A percentile compares a stretch with the other conserved stretches of the same genome.
Evolutionary conservation across 2,329 filamentous ascomycete species (phyloP).

Genomic region (Claviceps purpurea): DNA sequence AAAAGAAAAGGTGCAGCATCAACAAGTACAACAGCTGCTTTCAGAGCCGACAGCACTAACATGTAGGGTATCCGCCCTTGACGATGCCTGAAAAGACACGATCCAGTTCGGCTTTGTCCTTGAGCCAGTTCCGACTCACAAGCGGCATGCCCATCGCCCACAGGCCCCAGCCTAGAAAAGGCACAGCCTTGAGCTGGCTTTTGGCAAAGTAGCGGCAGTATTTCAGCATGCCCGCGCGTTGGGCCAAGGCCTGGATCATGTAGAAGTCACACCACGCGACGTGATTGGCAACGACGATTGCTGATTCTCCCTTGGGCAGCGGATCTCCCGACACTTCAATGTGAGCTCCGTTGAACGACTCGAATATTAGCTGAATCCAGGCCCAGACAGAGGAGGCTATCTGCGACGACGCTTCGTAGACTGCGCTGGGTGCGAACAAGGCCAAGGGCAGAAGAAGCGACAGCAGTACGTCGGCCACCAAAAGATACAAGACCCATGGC

Average conservation of each 20-base stretch:
- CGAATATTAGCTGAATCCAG: slow-evolving; percentile 45
- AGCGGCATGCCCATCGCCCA: slow-evolving; percentile 54
- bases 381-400: slow-evolving; percentile 42
- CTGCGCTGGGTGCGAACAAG: slow-evolving; percentile 31
- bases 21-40: neutral
- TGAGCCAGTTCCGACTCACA: slow-evolving; percentile 45
- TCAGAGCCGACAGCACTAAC: slow-evolving; percentile 24
- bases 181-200: slow-evolving; percentile 42
- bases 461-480: slow-evolving; percentile 36
- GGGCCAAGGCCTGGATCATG: slow-evolving; percentile 45
- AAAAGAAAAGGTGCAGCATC: neutral
- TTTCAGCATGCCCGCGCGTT: slow-evolving; percentile 42
- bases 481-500: slow-evolving; percentile 41
- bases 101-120: slow-evolving; percentile 41
- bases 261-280: slow-evolving; percentile 51
- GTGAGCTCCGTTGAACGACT: slow-evolving; percentile 35
- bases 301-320: slow-evolving; percentile 40
- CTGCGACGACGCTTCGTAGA: slow-evolving; percentile 40
- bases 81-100: slow-evolving; percentile 42
- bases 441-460: slow-evolving; percentile 35
- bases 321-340: slow-evolving; percentile 40
- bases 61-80: slow-evolving; percentile 39
- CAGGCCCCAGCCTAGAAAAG: slow-evolving; percentile 49
- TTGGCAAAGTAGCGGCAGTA: slow-evolving; percentile 51
- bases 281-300: slow-evolving; percentile 47